These are phyloP conservation scores for Lodderomyces pseudojiufengensis DNA, from an alignment of 1,139 yeast species.

Conservation along the genomic window DNA sequence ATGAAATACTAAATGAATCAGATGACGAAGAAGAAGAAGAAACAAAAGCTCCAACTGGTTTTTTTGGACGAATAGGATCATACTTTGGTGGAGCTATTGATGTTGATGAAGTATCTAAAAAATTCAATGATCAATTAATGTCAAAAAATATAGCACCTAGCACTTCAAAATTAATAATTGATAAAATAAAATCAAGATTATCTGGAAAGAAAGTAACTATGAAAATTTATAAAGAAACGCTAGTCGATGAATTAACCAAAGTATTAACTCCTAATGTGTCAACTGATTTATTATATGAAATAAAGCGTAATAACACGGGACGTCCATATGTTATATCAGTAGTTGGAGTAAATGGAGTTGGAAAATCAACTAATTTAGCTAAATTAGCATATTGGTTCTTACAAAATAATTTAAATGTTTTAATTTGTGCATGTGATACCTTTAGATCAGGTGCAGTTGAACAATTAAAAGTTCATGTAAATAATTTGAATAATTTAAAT, in stretches of 20 bases:
- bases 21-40: conserved; percentile 27
- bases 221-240: conserved; percentile 46
- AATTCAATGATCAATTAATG: conserved; percentile 41
- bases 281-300: conserved; percentile 80
- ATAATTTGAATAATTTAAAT: conserved; percentile 60
- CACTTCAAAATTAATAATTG: conserved; percentile 37
- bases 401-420: conserved; percentile 81
- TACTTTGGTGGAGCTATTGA: conserved; percentile 39
- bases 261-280: conserved; percentile 91
- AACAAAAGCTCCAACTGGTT: conserved; percentile 19
- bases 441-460: conserved; percentile 98
- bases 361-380: conserved; percentile 92
- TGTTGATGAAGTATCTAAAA: conserved; percentile 38
- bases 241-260: conserved; percentile 73
- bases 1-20: conserved; percentile 37
- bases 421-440: conserved; percentile 96
- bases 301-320: conserved; percentile 41
- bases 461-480: conserved; percentile 90
- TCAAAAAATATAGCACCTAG: conserved; percentile 43
- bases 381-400: conserved; percentile 93
- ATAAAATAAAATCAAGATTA: conserved; percentile 32
- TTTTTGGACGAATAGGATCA: conserved; percentile 35
- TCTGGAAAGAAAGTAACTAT: conserved; percentile 29
- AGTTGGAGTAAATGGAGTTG: conserved; percentile 98
- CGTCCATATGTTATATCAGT: conserved; percentile 91